These are phyloP conservation scores for Fusarium longipes DNA, from an alignment of 2,329 filamentous ascomycete species.

Conservation along the genomic window DNA sequence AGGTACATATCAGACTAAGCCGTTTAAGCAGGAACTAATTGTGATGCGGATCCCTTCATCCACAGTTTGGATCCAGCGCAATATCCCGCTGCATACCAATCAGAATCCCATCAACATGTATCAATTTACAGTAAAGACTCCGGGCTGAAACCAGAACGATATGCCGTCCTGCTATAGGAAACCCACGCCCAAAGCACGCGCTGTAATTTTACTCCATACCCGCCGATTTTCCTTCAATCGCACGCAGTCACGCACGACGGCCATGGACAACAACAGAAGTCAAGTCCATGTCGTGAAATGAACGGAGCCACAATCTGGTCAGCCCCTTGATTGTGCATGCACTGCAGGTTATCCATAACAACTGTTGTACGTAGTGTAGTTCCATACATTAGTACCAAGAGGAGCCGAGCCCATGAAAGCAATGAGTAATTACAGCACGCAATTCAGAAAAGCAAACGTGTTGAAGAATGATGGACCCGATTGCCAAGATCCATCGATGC, in stretches of 20 bases:
- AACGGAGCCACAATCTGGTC: constrained; percentile 27
- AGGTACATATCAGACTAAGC: constrained; percentile 21
- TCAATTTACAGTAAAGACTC: constrained; percentile 18
- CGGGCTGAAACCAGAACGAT: constrained; percentile 22
- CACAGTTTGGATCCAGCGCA: constrained; percentile 32
- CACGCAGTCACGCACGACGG: not conserved
- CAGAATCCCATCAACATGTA: constrained; percentile 6
- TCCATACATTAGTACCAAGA: not conserved
- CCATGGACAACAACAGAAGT: constrained; percentile 17
- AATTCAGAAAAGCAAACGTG: not conserved
- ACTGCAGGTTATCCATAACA: constrained; percentile 33
- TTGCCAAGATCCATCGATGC: not conserved
- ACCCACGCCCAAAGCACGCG: constrained; percentile 30
- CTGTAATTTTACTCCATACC: constrained; percentile 37
- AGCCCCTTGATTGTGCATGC: constrained; percentile 28
- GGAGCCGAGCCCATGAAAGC: not conserved
- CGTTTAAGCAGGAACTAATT: constrained; percentile 26
- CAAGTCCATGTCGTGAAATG: constrained; percentile 17
- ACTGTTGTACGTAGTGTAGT: not conserved
- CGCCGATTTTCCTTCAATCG: constrained; percentile 20
- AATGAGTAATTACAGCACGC: not conserved
- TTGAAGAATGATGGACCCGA: not conserved
- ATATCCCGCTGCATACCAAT: constrained; percentile 39
- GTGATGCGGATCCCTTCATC: constrained; percentile 28
- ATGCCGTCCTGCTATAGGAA: constrained; percentile 10